Conservation (phyloP, 805 yeast genomes). For the Candida glaebosa region DNA sequence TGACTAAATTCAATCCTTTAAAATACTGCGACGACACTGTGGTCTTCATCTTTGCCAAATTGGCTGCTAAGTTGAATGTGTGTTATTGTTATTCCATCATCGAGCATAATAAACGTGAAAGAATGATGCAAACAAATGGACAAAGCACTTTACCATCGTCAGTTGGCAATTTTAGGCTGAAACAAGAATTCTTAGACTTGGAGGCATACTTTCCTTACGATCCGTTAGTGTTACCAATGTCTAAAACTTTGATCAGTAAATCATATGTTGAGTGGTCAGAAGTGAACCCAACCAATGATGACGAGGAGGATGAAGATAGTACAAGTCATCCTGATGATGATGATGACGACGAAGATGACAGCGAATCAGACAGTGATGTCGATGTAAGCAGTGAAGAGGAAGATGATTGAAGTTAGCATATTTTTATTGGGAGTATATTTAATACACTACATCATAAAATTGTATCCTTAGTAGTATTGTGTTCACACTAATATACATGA, state of each 20-base stretch:
- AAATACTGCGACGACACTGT: conserved; percentile 93
- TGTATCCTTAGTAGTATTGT: too few relatives aligned
- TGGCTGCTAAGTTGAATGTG: conserved; percentile 84
- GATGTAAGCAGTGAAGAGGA: conserved; percentile 11
- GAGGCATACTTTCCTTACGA: conserved; percentile 98
- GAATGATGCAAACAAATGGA: conserved; percentile 46
- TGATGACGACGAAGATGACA: conserved; percentile 18
- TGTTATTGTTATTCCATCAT: conserved; percentile 93
- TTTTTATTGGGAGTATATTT: background rate
- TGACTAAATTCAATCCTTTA: conserved; percentile 89
- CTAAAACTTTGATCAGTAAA: conserved; percentile 51
- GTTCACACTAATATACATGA: background rate
- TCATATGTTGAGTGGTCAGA: conserved; percentile 71
- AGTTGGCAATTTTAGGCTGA: conserved; percentile 47
- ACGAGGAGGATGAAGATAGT: conserved; percentile 51
- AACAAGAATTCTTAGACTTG: conserved; percentile 80
- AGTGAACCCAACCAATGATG: conserved; percentile 50
- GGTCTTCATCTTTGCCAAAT: conserved; percentile 87
- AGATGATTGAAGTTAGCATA: conserved; percentile 1
- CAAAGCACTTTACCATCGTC: conserved; percentile 22
- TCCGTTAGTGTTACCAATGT: conserved; percentile 70
- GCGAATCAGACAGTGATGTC: conserved; percentile 22
- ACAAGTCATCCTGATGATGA: conserved; percentile 28
- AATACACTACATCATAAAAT: conserved; percentile 2
- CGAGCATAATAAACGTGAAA: conserved; percentile 79